phyloP scores from a whole-genome alignment of 2,329 filamentous ascomycete species.

The Sclerotinia trifoliorum region DNA sequence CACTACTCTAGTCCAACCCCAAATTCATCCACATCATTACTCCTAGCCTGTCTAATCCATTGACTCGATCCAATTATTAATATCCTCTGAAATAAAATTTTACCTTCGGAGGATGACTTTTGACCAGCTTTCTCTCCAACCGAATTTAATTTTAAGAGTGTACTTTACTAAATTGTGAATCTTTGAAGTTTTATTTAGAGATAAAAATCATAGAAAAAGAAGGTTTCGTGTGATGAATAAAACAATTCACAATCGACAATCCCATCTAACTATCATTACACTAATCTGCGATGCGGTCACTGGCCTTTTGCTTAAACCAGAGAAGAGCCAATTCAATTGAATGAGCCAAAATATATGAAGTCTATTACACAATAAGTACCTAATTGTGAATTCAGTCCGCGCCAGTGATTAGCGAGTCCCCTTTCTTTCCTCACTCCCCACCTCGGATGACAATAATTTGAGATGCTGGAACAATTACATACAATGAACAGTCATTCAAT shows the following conservation, averaged over 20 bases:
- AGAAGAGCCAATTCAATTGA: no score
- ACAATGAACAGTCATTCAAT: no score
- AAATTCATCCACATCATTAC: background rate
- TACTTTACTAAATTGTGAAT: no score
- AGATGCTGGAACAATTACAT: background rate
- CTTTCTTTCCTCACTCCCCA: background rate
- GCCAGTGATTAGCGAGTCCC: conserved; percentile 5
- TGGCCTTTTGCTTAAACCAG: background rate
- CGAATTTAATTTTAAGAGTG: background rate
- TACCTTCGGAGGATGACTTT: background rate
- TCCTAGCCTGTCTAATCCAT: background rate
- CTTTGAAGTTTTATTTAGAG: background rate
- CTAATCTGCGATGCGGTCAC: background rate
- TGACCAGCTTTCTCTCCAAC: background rate
- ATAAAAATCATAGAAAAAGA: no score
- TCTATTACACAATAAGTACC: background rate
- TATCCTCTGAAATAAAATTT: background rate
- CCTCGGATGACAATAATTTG: background rate
- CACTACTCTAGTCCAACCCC: background rate
- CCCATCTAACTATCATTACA: background rate
- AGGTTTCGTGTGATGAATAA: rapidly evolving
- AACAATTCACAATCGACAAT: background rate
- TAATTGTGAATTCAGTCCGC: background rate
- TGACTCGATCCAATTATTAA: no score
- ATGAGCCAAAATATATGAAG: no score